phyloP scores from a whole-genome alignment of 225 moss, liverwort and hornwort species.

The Rhytidiadelphus loreus region DNA sequence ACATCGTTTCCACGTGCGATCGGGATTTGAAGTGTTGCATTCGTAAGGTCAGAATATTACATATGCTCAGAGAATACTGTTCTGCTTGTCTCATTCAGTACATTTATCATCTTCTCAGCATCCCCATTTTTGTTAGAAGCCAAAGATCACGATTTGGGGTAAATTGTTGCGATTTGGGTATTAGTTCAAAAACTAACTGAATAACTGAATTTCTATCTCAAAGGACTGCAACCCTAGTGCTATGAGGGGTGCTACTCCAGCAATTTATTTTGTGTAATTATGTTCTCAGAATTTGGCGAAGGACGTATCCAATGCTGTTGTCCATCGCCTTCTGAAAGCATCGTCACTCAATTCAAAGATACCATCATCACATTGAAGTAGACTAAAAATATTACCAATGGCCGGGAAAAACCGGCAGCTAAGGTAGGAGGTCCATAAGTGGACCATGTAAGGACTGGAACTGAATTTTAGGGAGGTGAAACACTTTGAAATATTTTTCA shows the following conservation, averaged over 20 bases:
- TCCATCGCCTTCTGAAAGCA: neutral
- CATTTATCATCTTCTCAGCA: neutral
- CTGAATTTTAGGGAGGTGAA: too few species aligned
- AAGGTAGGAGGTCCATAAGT: too few species aligned
- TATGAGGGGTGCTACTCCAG: neutral
- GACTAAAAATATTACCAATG: neutral
- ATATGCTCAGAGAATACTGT: neutral
- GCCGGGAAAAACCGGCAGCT: neutral
- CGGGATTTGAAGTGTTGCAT: neutral
- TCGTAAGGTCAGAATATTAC: neutral
- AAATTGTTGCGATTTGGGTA: neutral
- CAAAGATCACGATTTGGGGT: neutral
- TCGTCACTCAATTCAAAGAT: neutral
- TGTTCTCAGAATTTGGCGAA: neutral
- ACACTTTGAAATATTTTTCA: too few species aligned
- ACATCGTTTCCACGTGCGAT: conserved; percentile 42
- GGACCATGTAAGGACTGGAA: too few species aligned
- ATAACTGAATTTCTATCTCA: too few species aligned
- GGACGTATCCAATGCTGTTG: neutral
- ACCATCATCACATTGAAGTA: neutral
- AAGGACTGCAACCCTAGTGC: too few species aligned
- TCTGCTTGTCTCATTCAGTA: neutral
- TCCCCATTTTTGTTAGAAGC: neutral
- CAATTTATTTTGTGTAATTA: neutral
- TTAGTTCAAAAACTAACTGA: too few species aligned